These are phyloP conservation scores for Nicotiana obtusifolia DNA, from an alignment of 257 asterid species.

Conservation along the genomic window DNA sequence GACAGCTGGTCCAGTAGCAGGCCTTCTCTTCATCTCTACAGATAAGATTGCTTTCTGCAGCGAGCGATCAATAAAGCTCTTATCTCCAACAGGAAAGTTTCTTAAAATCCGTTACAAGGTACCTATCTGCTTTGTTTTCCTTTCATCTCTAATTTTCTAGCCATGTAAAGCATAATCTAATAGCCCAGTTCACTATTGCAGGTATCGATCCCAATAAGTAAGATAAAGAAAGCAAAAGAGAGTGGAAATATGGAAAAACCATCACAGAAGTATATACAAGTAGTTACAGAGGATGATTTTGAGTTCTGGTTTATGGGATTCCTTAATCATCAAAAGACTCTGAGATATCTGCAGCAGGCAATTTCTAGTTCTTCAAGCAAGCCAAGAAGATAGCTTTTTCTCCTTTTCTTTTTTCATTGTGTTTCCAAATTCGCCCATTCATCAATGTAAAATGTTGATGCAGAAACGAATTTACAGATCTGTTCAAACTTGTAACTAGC, in stretches of 20 bases:
- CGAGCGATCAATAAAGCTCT: constrained; percentile 16
- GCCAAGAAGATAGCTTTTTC: neutral
- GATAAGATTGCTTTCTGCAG: constrained; percentile 20
- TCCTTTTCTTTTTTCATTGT: neutral
- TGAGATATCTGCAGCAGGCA: constrained; percentile 31
- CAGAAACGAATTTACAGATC: neutral
- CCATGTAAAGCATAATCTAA: neutral
- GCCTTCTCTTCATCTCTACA: constrained; percentile 20
- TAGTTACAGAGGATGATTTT: constrained; percentile 38
- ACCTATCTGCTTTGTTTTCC: neutral
- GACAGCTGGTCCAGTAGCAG: constrained; percentile 21
- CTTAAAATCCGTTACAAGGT: constrained; percentile 16
- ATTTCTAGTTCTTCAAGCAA: constrained; percentile 10
- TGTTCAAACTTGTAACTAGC: neutral
- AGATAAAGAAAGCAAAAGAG: constrained; percentile 24
- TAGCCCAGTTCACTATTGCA: neutral
- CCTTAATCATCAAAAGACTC: constrained; percentile 30
- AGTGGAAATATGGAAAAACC: constrained; percentile 28
- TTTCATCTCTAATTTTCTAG: neutral
- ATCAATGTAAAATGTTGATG: neutral
- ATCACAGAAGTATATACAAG: constrained; percentile 36
- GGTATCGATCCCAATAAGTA: constrained; percentile 34
- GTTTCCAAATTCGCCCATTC: neutral
- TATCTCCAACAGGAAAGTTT: constrained; percentile 14
- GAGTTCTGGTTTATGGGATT: constrained; percentile 66